phyloP scores from a whole-genome alignment of 2,329 filamentous ascomycete genomes.

The Alternaria brassicicola region DNA sequence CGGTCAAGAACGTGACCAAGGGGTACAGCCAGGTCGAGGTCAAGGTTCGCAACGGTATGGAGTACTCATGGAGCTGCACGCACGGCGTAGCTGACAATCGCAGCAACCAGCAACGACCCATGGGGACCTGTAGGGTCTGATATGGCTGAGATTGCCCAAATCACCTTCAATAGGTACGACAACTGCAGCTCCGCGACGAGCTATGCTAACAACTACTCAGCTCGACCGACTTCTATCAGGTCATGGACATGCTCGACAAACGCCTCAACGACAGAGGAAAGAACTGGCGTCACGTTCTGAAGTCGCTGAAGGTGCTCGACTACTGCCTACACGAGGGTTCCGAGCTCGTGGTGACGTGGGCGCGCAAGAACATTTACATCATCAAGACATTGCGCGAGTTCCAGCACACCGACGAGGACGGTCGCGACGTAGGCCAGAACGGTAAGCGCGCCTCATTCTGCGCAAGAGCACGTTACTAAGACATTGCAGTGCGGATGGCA shows the following conservation, averaged over 20 bases:
- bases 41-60: constrained; percentile 69
- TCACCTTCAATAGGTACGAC: constrained; percentile 95
- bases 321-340: constrained; percentile 98
- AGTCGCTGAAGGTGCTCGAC: constrained; percentile 95
- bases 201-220: constrained; percentile 56
- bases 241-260: constrained; percentile 99
- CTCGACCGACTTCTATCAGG: constrained; percentile 97
- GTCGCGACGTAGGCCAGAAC: constrained; percentile 93
- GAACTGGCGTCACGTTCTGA: constrained; percentile 98
- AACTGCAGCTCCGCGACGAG: constrained; percentile 3
- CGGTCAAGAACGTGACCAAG: constrained; percentile 99
- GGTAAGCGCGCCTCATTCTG: constrained; percentile 63
- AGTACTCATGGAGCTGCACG: neutral
- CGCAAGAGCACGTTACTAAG: constrained; percentile 20
- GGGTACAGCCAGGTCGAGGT: constrained; percentile 96
- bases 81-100: constrained; percentile 33
- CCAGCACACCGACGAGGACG: constrained; percentile 94
- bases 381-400: constrained; percentile 99
- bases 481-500: constrained; percentile 78
- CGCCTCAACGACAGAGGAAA: constrained; percentile 98
- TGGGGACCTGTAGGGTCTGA: constrained; percentile 98
- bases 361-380: constrained; percentile 96
- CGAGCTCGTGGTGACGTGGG: constrained; percentile 96
- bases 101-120: constrained; percentile 97
- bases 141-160: constrained; percentile 97